phyloP scores from a whole-genome alignment of 352 stramenopile genomes.

The Globisporangium rhizosaccharum region DNA sequence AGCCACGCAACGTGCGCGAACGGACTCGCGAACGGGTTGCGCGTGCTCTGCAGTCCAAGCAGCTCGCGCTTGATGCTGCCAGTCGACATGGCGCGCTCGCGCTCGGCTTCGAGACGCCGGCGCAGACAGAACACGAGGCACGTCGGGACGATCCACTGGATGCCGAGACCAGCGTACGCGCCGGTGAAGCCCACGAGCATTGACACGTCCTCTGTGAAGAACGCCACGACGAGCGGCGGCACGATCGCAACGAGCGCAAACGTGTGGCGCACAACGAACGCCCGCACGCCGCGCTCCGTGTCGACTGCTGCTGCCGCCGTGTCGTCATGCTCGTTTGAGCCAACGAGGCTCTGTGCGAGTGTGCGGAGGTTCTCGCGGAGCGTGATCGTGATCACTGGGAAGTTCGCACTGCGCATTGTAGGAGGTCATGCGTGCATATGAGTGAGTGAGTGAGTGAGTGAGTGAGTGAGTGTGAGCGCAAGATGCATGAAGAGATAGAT shows the following conservation, averaged over 20 bases:
- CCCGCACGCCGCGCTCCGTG: constrained; percentile 14
- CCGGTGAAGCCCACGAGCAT: constrained; percentile 86
- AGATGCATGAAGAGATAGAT: background rate
- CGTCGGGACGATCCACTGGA: constrained; percentile 84
- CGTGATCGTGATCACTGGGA: constrained; percentile 84
- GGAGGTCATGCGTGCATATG: background rate
- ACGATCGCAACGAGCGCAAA: constrained; percentile 72
- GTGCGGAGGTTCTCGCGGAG: constrained; percentile 80
- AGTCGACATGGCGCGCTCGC: background rate
- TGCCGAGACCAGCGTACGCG: constrained; percentile 79
- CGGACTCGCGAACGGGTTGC: constrained; percentile 74
- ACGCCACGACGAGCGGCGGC: constrained; percentile 72
- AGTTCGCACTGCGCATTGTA: constrained; percentile 48
- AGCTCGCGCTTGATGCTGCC: background rate
- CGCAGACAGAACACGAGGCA: constrained; percentile 73
- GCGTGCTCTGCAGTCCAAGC: constrained; percentile 11
- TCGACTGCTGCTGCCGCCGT: constrained; percentile 16
- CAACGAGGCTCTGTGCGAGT: constrained; percentile 45
- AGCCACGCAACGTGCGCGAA: constrained; percentile 64
- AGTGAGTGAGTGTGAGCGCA: background rate
- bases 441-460: constrained; percentile 2
- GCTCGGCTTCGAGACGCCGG: constrained; percentile 37
- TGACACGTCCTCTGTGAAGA: constrained; percentile 87
- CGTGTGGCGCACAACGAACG: constrained; percentile 49
- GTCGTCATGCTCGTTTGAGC: constrained; percentile 13